These are phyloP conservation scores for Xylaria sp. DNA, from an alignment of 2,329 filamentous ascomycete species.

Conservation along the genomic window DNA sequence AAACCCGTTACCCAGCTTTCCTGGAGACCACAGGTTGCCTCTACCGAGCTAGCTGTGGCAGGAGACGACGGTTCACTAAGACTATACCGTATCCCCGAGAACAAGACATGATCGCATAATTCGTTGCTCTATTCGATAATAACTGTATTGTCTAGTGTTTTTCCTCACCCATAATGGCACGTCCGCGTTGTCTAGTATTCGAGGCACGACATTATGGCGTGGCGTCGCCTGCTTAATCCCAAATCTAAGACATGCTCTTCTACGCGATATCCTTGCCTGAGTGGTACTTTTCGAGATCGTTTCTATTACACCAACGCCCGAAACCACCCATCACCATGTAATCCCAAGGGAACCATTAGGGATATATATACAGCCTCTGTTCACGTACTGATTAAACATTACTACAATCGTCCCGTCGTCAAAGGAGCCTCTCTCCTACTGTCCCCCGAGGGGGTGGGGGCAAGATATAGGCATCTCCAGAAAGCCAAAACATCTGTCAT, in stretches of 20 bases:
- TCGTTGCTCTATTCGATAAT: neutral
- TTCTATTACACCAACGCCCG: neutral
- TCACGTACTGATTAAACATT: constrained; percentile 36
- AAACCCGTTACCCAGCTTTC: constrained; percentile 70
- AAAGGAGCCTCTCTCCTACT: neutral
- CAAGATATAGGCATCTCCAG: neutral
- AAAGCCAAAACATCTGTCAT: neutral
- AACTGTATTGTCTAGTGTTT: neutral
- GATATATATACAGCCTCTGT: constrained; percentile 14
- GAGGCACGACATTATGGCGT: neutral
- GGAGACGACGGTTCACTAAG: constrained; percentile 67
- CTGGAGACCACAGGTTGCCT: constrained; percentile 62
- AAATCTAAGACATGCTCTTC: constrained; percentile 2
- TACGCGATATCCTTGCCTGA: constrained; percentile 18
- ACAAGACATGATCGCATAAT: constrained; percentile 21
- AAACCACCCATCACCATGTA: neutral
- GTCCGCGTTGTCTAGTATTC: constrained; percentile 2
- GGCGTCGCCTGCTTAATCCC: neutral
- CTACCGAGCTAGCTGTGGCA: constrained; percentile 56
- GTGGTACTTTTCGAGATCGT: constrained; percentile 3
- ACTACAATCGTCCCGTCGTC: constrained; percentile 26
- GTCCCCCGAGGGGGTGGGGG: too few relatives aligned
- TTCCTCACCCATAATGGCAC: neutral
- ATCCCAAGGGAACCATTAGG: neutral
- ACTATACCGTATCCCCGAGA: constrained; percentile 54